A percentile compares a stretch with the other conserved stretches of the same genome.
phyloP scores from a whole-genome alignment of 2,329 filamentous ascomycete species.

The Talaromyces verruculosus region DNA sequence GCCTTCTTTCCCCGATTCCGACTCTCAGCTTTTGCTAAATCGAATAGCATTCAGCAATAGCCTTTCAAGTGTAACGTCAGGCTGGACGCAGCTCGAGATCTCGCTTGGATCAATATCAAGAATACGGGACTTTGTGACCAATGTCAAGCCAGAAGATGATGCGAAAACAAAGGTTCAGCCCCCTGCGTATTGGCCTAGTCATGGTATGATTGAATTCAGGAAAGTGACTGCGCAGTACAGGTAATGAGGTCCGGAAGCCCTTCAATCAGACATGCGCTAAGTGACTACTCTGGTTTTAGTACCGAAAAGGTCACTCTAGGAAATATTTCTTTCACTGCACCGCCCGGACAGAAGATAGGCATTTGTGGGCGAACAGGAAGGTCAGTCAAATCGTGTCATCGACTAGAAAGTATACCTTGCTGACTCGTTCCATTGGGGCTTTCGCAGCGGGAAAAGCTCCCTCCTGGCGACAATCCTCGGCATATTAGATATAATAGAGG shows the following conservation, averaged over 20 bases:
- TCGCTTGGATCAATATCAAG: conserved; percentile 57
- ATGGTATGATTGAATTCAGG: conserved; percentile 5
- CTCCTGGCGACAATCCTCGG: conserved; percentile 44
- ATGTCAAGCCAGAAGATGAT: conserved; percentile 30
- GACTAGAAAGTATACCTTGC: neutral
- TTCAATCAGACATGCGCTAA: neutral
- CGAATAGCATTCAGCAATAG: conserved; percentile 8
- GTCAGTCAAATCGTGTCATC: neutral
- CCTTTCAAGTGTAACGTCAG: conserved; percentile 47
- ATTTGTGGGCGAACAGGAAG: conserved; percentile 21
- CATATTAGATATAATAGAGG: conserved; percentile 42
- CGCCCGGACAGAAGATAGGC: conserved; percentile 11
- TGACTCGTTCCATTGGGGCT: neutral
- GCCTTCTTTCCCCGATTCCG: neutral
- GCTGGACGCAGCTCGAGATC: conserved; percentile 58
- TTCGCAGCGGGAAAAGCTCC: conserved; percentile 43
- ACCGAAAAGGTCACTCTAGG: neutral
- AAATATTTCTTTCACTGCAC: conserved; percentile 6
- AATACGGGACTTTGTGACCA: conserved; percentile 50
- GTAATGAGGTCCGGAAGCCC: neutral
- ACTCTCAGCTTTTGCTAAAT: neutral
- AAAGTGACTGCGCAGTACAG: conserved; percentile 1
- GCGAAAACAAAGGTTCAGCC: neutral
- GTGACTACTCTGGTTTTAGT: neutral
- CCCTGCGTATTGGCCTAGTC: conserved; percentile 8